Conservation (phyloP, 139 green algal species). For the Pseudopediastrum boryanum region DNA sequence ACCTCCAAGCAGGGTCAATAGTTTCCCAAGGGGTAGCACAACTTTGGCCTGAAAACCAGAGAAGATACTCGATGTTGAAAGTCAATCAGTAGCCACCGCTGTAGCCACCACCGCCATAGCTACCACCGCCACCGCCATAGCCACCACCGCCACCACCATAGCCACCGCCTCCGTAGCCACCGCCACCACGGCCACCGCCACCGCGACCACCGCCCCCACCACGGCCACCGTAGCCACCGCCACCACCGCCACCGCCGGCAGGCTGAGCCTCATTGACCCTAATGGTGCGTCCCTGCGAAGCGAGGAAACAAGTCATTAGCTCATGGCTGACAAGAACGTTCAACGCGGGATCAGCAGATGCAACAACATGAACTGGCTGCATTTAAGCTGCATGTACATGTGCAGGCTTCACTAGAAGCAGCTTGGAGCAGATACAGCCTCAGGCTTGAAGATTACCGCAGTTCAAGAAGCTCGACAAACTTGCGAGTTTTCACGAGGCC, state of each 20-base stretch:
- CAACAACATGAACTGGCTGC: no score
- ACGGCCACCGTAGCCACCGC: neutral
- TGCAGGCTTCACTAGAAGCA: neutral
- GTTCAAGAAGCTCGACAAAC: neutral
- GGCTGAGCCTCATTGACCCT: conserved; percentile 61
- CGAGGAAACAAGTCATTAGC: neutral
- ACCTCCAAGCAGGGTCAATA: no score
- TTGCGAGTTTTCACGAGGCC: neutral
- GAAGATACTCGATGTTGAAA: neutral
- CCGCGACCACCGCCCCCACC: conserved; percentile 31
- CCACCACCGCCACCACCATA: conserved; percentile 5
- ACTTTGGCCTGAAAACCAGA: neutral
- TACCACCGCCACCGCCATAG: neutral
- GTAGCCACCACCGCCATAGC: neutral
- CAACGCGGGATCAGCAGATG: neutral
- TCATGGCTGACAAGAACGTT: neutral
- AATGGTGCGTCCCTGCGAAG: conserved; percentile 39
- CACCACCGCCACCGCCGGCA: neutral
- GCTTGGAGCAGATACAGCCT: neutral
- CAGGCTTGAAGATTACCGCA: neutral
- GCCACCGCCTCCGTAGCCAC: neutral
- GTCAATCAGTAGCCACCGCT: neutral
- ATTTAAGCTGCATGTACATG: no score
- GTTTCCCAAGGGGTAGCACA: neutral
- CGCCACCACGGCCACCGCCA: conserved; percentile 1